These are phyloP conservation scores for Cocos nucifera DNA, from an alignment of 176 grass and related monocot genomes.

Conservation along the genomic window DNA sequence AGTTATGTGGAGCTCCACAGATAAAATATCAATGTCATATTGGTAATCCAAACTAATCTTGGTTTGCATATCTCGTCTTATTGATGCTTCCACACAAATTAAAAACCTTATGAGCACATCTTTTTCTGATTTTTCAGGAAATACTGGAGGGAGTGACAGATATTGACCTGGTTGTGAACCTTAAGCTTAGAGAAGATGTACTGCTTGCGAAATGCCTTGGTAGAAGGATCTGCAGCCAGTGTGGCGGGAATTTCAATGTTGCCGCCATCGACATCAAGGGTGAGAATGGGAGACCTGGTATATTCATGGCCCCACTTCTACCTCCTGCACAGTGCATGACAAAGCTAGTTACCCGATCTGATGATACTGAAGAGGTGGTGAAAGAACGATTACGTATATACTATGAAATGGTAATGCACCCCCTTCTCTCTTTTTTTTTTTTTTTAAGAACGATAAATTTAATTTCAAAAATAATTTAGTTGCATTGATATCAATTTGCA, in stretches of 20 bases:
- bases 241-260: slow-evolving; percentile 86
- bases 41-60: too few species aligned
- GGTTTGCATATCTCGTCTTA: too few species aligned
- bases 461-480: too few species aligned
- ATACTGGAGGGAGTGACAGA: slow-evolving; percentile 87
- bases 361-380: slow-evolving; percentile 83
- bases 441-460: too few species aligned
- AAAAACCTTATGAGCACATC: too few species aligned
- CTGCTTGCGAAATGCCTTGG: slow-evolving; percentile 81
- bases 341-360: slow-evolving; percentile 55
- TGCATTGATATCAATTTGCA: too few species aligned
- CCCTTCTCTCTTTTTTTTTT: too few species aligned
- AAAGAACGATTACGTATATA: slow-evolving; percentile 77
- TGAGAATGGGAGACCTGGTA: slow-evolving; percentile 54
- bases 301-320: slow-evolving; percentile 79
- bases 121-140: slow-evolving; percentile 40
- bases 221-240: slow-evolving; percentile 86
- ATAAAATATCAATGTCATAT: too few species aligned
- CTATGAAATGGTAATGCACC: slow-evolving; percentile 52
- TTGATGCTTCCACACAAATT: too few species aligned
- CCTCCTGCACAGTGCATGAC: slow-evolving; percentile 63
- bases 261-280: slow-evolving; percentile 80
- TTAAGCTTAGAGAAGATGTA: slow-evolving; percentile 73
- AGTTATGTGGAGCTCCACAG: too few species aligned
- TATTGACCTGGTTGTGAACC: slow-evolving; percentile 86